A percentile compares a stretch with the other conserved stretches of the same genome.
These are phyloP conservation scores for Sphaerulina vaccinii DNA, from an alignment of 2,329 filamentous ascomycete species.

Conservation along the genomic window DNA sequence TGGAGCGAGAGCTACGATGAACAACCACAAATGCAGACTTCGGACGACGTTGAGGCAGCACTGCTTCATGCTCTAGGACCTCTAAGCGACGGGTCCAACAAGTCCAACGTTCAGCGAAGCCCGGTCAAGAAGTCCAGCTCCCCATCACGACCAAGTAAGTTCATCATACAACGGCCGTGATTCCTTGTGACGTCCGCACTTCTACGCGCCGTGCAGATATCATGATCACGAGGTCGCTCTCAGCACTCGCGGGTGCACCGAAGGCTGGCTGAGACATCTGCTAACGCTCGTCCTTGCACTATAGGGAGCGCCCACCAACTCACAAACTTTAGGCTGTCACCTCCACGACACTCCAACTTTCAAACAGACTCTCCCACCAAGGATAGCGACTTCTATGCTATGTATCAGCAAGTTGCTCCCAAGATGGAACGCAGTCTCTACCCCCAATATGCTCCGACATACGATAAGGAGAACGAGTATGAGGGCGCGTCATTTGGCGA, in stretches of 20 bases:
- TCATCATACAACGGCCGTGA: neutral
- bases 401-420: conserved; percentile 35
- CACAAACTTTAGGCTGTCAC: conserved; percentile 66
- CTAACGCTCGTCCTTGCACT: neutral
- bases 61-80: conserved; percentile 48
- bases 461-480: conserved; percentile 29
- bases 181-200: neutral
- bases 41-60: conserved; percentile 53
- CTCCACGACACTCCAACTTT: conserved; percentile 55
- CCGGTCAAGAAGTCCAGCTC: conserved; percentile 66
- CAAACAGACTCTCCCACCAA: conserved; percentile 69
- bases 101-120: conserved; percentile 66
- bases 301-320: conserved; percentile 57
- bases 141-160: conserved; percentile 55
- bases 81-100: conserved; percentile 49
- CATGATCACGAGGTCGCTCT: neutral
- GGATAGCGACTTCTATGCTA: conserved; percentile 46
- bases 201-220: neutral
- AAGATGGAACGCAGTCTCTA: conserved; percentile 22
- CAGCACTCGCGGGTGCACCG: too few species aligned
- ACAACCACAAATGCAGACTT: conserved; percentile 30
- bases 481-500: conserved; percentile 38
- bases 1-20: conserved; percentile 44
- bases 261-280: neutral
- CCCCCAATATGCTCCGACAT: conserved; percentile 11